A percentile compares a stretch with the other conserved stretches of the same genome.
Evolutionary conservation across 305 asterid genomes (phyloP).

Genomic region (Nicotiana rustica): DNA sequence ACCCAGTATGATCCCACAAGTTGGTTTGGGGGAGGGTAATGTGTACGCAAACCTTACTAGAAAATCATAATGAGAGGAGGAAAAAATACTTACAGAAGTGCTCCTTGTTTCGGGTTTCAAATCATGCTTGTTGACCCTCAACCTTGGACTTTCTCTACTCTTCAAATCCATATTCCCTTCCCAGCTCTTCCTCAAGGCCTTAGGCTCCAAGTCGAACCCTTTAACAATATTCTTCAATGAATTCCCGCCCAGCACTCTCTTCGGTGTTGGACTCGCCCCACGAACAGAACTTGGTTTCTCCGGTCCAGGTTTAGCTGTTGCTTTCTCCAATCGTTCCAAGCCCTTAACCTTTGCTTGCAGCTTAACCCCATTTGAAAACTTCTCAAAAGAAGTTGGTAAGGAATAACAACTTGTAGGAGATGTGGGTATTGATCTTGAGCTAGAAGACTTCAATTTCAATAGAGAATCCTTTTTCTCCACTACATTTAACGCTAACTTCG

Average conservation of each 20-base stretch:
- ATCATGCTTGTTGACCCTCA: slow-evolving; percentile 68
- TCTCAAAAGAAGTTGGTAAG: slow-evolving; percentile 90
- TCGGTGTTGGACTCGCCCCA: slow-evolving; percentile 53
- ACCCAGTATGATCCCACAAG: no score
- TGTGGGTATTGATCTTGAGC: slow-evolving; percentile 86
- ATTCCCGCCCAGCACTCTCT: slow-evolving; percentile 57
- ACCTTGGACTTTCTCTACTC: slow-evolving; percentile 81
- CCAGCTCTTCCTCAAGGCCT: slow-evolving; percentile 96
- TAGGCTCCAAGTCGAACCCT: slow-evolving; percentile 83
- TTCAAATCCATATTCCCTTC: slow-evolving; percentile 87
- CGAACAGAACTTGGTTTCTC: slow-evolving; percentile 66
- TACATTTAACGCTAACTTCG: slow-evolving; percentile 66
- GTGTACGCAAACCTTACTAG: no score
- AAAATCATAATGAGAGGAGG: neutral
- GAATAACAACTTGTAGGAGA: slow-evolving; percentile 97
- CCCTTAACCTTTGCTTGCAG: slow-evolving; percentile 83
- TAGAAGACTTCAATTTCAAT: slow-evolving; percentile 63
- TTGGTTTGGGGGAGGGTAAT: no score
- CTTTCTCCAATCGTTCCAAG: slow-evolving; percentile 72
- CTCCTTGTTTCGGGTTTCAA: slow-evolving; percentile 70
- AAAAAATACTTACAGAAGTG: slow-evolving; percentile 70
- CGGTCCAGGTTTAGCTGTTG: slow-evolving; percentile 50
- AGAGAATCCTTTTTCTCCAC: slow-evolving; percentile 67
- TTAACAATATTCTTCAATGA: slow-evolving; percentile 70
- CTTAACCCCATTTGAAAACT: slow-evolving; percentile 83